Percentiles rank a stretch among this genome's conserved stretches.
Conservation (phyloP, 2,329 filamentous ascomycete species). For the Cadophora sp. region DNA sequence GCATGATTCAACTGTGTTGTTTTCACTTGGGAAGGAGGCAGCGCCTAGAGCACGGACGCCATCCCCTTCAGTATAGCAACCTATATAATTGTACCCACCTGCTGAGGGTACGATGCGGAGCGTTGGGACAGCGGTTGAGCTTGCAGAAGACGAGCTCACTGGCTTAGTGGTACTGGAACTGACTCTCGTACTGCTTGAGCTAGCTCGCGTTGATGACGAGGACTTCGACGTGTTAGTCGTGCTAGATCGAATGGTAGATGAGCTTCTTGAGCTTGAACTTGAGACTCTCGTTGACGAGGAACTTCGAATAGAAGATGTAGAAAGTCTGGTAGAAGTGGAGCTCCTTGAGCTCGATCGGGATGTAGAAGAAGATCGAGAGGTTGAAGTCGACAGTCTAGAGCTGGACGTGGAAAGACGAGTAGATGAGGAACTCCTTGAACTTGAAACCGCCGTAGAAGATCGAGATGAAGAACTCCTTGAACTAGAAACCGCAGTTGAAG, state of each 20-base stretch:
- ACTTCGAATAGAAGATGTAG: not conserved
- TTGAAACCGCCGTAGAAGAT: conserved; percentile 13
- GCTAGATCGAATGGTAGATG: conserved; percentile 3
- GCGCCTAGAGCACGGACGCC: conserved; percentile 26
- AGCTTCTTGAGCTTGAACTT: conserved; percentile 18
- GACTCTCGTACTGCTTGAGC: conserved; percentile 10
- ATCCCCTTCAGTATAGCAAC: conserved; percentile 37
- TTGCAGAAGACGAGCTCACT: conserved; percentile 11
- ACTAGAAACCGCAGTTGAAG: conserved; percentile 15
- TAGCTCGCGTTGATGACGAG: conserved; percentile 2
- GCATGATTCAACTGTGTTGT: conserved; percentile 32
- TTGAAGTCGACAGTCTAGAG: conserved; percentile 8
- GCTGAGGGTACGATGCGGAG: conserved; percentile 32
- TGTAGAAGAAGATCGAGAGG: conserved; percentile 11
- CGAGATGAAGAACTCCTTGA: not conserved
- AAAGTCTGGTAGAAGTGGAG: not conserved
- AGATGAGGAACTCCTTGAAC: conserved; percentile 5
- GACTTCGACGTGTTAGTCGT: conserved; percentile 11
- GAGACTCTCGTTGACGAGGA: conserved; percentile 22
- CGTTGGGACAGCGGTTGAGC: conserved; percentile 28
- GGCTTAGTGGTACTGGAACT: conserved; percentile 2
- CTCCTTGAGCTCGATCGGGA: conserved; percentile 6
- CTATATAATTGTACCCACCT: conserved; percentile 34
- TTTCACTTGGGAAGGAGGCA: conserved; percentile 28
- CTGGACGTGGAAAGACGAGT: conserved; percentile 12